These are phyloP conservation scores for Citrullus colocynthis DNA, from an alignment of 306 rosid species.

Conservation along the genomic window DNA sequence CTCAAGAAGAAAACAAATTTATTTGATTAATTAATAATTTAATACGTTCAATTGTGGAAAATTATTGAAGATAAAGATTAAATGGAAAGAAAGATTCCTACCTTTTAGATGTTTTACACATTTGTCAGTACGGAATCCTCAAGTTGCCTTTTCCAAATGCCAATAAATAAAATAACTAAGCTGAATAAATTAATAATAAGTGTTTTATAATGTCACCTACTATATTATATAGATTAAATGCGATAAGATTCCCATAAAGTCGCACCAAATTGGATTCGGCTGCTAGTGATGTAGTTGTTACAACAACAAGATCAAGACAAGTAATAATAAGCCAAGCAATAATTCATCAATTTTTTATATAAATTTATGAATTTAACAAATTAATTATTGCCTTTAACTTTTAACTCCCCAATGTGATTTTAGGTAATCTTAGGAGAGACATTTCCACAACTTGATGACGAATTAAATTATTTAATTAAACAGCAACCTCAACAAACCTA, in stretches of 20 bases:
- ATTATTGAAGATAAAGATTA: not conserved
- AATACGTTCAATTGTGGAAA: not conserved
- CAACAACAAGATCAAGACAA: not conserved
- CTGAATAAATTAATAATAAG: not conserved
- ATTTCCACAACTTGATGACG: not conserved
- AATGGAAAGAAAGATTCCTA: not conserved
- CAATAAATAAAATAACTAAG: not conserved
- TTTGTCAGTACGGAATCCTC: not conserved
- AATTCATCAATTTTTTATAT: not conserved
- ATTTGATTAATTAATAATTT: not conserved
- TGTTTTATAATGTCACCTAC: not conserved
- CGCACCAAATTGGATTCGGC: constrained; percentile 1
- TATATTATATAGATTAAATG: not conserved
- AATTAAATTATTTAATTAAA: not conserved
- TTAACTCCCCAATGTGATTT: not conserved
- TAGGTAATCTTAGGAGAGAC: not conserved
- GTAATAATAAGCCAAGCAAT: not conserved
- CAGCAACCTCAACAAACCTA: too few relatives aligned
- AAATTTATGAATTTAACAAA: not conserved
- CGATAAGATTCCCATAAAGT: not conserved
- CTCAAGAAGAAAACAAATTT: not conserved
- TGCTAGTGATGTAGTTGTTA: constrained; percentile 2
- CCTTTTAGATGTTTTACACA: not conserved
- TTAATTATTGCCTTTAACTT: not conserved
- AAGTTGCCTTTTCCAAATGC: not conserved